A percentile compares a stretch with the other conserved stretches of the same genome.
phyloP scores from a whole-genome alignment of 352 stramenopile genomes.

The Globisporangium heterothallicum region DNA sequence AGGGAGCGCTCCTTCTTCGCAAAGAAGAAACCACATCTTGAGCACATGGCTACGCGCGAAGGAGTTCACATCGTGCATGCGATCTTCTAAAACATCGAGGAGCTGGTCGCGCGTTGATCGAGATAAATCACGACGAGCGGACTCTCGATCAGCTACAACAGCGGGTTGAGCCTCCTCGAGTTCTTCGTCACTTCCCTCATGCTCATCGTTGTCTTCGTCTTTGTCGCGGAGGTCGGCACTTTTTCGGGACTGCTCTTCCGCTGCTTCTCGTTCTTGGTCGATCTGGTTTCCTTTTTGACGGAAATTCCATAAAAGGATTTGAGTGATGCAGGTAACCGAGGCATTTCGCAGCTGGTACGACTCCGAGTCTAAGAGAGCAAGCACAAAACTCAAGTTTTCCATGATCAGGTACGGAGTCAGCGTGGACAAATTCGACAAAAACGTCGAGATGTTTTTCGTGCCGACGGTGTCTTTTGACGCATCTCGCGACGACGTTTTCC shows the following conservation, averaged over 20 bases:
- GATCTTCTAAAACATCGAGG: conserved; percentile 86
- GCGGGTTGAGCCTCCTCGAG: conserved; percentile 5
- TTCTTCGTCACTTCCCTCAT: conserved; percentile 19
- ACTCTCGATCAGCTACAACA: not conserved
- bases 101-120: conserved; percentile 66
- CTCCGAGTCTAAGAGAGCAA: conserved; percentile 70
- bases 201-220: conserved; percentile 19
- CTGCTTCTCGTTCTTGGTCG: conserved; percentile 10
- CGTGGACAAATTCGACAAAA: conserved; percentile 57
- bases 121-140: conserved; percentile 37
- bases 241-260: conserved; percentile 3
- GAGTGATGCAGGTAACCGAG: conserved; percentile 63
- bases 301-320: conserved; percentile 78
- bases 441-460: conserved; percentile 73
- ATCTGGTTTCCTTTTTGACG: conserved; percentile 31
- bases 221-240: conserved; percentile 17
- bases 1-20: conserved; percentile 81
- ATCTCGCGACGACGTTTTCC: conserved; percentile 63
- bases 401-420: conserved; percentile 64
- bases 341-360: conserved; percentile 74
- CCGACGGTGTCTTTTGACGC: conserved; percentile 63
- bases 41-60: conserved; percentile 90
- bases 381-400: conserved; percentile 70
- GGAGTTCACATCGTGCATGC: conserved; percentile 90
- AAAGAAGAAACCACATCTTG: conserved; percentile 87